These are phyloP conservation scores for Salvia miltiorrhiza DNA, from an alignment of 257 asterid genomes.

Conservation along the genomic window DNA sequence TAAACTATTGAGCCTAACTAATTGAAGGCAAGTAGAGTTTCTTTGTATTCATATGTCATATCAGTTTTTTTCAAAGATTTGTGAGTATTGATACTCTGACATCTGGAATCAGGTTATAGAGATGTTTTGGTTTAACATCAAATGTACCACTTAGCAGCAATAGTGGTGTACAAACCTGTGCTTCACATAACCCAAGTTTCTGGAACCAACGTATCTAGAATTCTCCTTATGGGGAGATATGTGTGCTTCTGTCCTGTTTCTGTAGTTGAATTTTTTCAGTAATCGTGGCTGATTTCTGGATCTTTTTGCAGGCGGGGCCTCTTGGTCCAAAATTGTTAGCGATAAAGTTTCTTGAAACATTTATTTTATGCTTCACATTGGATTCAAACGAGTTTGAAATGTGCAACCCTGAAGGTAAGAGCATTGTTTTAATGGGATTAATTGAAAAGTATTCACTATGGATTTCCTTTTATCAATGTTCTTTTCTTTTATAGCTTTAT, in stretches of 20 bases:
- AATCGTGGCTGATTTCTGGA: conserved; percentile 21
- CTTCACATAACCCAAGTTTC: not conserved
- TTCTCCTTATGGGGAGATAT: conserved; percentile 4
- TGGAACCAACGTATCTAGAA: not conserved
- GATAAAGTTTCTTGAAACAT: conserved; percentile 72
- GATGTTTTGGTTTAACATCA: not conserved
- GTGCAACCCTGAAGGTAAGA: conserved; percentile 58
- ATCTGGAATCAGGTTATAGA: conserved; percentile 6
- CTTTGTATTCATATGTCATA: not conserved
- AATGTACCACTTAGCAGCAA: not conserved
- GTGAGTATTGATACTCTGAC: not conserved
- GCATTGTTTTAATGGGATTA: conserved; percentile 1
- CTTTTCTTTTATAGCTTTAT: not conserved
- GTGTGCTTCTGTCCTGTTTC: conserved; percentile 12
- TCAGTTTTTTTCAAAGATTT: not conserved
- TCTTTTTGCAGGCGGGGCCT: conserved; percentile 58
- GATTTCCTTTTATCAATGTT: not conserved
- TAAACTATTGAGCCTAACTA: not conserved
- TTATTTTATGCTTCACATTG: conserved; percentile 59
- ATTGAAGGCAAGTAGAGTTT: not conserved
- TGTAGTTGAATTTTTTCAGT: conserved; percentile 12
- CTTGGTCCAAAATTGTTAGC: conserved; percentile 75
- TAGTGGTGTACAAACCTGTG: not conserved
- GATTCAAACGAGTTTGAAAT: conserved; percentile 58
- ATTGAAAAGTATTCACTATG: conserved; percentile 13